Evolutionary conservation across 2,329 filamentous ascomycete species (phyloP), one percentile per base, ranked within the genome.

Genomic region (Pestalotiopsis sp.): DNA sequence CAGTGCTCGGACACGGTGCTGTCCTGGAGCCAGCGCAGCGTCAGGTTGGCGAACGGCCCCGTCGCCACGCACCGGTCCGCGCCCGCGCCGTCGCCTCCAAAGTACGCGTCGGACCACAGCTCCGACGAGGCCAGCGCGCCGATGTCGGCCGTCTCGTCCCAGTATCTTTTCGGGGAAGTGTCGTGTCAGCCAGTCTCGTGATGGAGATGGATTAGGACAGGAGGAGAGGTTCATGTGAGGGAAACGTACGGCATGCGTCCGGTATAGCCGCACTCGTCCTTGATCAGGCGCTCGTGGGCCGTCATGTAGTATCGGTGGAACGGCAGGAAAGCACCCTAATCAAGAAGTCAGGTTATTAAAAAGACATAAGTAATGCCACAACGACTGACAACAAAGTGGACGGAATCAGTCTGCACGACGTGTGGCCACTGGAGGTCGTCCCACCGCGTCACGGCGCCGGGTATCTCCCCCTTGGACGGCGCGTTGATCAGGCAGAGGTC

Each of bases 241-340:
- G 7, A 26, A 56, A 40, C 64, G 13, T 58, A 72, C 58, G 70
- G 67, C 65, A 72, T 70, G 35, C 55, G 69, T 20, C 69, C 70
- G 2, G 63, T 65, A 17, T 72, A 72, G 30, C 69, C 70, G 13
- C 70, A 71, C 57, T 72, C 69, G 3, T 71, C 60, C 35, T 65
- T 69, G 48, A 72, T 59, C 1, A 69, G 22, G 40, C 63, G 58
- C 35, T 68, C 68, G 63, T 71, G 68, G 6, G 55, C 39, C 0
- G 68, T 70, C 20, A 71, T 55, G 30, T 68, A 62, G 60, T 72
- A 72, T 26, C 70, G 68, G 35, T 70, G 70, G 44, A 68, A 71
- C 10, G 70, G 70, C 10, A 72, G 66, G 60, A 71, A 72, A 7
- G 64, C 81, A 61, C 2, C 60, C 60, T 63, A 5, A 20, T 22